These are phyloP conservation scores for Monilinia fructicola DNA, from an alignment of 2,329 filamentous ascomycete species.

Conservation along the genomic window DNA sequence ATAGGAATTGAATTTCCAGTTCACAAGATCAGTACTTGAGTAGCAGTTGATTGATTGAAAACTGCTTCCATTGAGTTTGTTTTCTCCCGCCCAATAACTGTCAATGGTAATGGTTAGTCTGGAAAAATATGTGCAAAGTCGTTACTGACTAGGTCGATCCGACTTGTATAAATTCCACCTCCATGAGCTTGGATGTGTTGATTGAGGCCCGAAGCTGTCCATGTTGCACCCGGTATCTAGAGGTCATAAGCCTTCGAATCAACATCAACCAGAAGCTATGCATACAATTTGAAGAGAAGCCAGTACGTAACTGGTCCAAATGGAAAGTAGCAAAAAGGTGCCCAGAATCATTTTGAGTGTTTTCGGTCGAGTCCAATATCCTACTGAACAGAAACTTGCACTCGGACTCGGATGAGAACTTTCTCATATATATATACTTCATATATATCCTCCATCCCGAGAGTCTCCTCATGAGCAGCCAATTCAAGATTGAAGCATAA, in stretches of 20 bases:
- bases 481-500: neutral
- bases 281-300: conserved; percentile 23
- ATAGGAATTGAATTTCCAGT: conserved; percentile 62
- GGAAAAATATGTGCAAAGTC: neutral
- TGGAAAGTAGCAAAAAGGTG: conserved; percentile 6
- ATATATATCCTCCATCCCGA: neutral
- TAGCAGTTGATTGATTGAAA: conserved; percentile 70
- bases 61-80: conserved; percentile 60
- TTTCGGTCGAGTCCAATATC: neutral
- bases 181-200: conserved; percentile 67
- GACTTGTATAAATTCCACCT: conserved; percentile 60
- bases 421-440: conserved; percentile 12
- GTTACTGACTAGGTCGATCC: conserved; percentile 46
- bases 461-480: too few relatives aligned
- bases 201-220: conserved; percentile 41
- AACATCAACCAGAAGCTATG: neutral
- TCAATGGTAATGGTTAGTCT: neutral
- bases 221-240: conserved; percentile 38
- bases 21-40: conserved; percentile 59
- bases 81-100: conserved; percentile 60
- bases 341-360: conserved; percentile 1
- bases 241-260: neutral
- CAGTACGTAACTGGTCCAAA: conserved; percentile 7
- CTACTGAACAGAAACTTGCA: neutral
- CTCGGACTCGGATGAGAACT: neutral